Evolutionary conservation across 805 yeast species (phyloP).

Genomic region (Candida michaelii): DNA sequence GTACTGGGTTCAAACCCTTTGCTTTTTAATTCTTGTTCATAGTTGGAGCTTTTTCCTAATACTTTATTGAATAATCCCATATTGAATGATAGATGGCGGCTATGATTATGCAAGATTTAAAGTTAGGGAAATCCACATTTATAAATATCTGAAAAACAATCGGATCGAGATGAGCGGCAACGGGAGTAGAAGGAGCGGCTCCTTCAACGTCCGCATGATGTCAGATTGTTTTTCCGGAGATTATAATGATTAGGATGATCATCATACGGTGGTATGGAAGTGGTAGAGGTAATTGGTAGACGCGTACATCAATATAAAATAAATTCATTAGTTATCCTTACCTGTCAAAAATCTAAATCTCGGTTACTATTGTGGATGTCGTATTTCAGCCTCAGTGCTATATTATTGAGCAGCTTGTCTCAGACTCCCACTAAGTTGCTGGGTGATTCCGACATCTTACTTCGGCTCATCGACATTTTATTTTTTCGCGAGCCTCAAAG

Average conservation of each 20-base stretch:
- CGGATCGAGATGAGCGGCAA: conserved; percentile 3
- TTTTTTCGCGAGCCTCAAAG: conserved; percentile 2
- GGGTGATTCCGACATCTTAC: not conserved
- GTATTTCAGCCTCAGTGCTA: no score
- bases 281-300: no score
- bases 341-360: no score
- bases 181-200: no score
- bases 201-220: no score
- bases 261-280: no score
- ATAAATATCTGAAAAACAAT: not conserved
- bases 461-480: conserved; percentile 1
- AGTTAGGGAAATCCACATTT: not conserved
- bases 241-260: no score
- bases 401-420: no score
- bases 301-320: no score
- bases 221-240: no score
- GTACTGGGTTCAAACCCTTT: conserved; percentile 38
- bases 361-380: no score
- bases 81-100: not conserved
- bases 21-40: not conserved
- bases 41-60: not conserved
- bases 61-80: conserved; percentile 8
- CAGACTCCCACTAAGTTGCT: not conserved
- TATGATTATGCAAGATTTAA: not conserved
- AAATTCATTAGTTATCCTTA: no score